Evolutionary conservation across 805 yeast genomes (phyloP).

Genomic region (Candida nonsorbophila): DNA sequence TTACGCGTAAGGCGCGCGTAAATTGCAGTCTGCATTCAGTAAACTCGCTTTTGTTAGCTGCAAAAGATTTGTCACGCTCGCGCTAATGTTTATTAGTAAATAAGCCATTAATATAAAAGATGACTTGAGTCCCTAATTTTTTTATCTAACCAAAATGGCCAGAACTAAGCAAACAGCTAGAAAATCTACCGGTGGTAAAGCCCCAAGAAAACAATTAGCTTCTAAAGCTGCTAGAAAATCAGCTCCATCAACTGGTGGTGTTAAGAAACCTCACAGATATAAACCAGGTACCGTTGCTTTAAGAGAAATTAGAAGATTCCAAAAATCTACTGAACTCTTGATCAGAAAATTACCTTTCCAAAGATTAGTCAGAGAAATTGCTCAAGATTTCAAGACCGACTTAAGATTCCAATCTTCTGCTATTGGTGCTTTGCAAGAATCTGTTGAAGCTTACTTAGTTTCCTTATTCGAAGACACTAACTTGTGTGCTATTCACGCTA

Average conservation of each 20-base stretch:
- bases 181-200: constrained; percentile 49
- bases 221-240: constrained; percentile 49
- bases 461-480: constrained; percentile 46
- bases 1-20: background rate
- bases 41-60: background rate
- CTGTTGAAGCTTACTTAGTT: constrained; percentile 46
- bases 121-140: too few relatives aligned
- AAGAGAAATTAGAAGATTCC: constrained; percentile 49
- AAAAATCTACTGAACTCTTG: constrained; percentile 43
- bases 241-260: constrained; percentile 47
- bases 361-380: constrained; percentile 47
- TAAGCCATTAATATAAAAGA: too few relatives aligned
- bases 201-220: constrained; percentile 48
- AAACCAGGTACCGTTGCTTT: constrained; percentile 50
- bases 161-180: constrained; percentile 49
- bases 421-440: constrained; percentile 47
- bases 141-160: constrained; percentile 27
- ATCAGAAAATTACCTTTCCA: constrained; percentile 48
- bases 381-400: constrained; percentile 46
- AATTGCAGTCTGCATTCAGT: background rate
- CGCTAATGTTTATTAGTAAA: constrained; percentile 1
- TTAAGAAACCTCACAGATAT: constrained; percentile 48
- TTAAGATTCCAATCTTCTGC: constrained; percentile 47
- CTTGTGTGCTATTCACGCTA: constrained; percentile 49
- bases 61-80: background rate